Evolutionary conservation across 768 basidiomycete genomes (phyloP).

Genomic region (Epithele typhae): DNA sequence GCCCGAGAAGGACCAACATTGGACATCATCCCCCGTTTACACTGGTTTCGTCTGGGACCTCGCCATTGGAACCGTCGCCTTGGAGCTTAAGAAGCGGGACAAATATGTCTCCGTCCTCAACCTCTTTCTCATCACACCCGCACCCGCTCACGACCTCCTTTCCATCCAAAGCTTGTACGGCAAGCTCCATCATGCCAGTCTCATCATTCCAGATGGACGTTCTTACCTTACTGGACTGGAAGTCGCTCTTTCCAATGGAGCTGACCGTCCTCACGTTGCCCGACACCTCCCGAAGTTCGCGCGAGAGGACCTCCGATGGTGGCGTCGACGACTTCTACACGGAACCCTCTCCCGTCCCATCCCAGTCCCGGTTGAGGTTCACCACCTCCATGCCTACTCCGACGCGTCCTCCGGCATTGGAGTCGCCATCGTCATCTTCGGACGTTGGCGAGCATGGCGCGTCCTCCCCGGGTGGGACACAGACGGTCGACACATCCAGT

Average conservation of each 20-base stretch:
- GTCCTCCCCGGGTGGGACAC: no score
- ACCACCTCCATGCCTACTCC: no score
- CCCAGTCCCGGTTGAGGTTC: no score
- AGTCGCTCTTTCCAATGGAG: neutral
- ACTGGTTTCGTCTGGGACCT: conserved; percentile 25
- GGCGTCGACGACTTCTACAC: no score
- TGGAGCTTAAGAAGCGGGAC: conserved; percentile 1
- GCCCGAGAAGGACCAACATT: conserved; percentile 14
- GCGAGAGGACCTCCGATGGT: no score
- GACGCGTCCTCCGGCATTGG: no score
- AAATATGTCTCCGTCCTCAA: conserved; percentile 13
- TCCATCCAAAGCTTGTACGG: conserved; percentile 15
- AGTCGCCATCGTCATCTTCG: no score
- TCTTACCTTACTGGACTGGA: conserved; percentile 10
- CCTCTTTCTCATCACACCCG: neutral
- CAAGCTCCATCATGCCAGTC: conserved; percentile 14
- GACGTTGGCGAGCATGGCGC: no score
- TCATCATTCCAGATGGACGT: conserved; percentile 8
- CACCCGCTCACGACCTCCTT: conserved; percentile 7
- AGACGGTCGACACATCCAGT: no score
- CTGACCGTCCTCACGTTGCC: neutral
- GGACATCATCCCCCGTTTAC: conserved; percentile 6
- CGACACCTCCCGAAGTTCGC: no score
- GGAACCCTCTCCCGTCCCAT: no score
- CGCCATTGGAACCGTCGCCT: neutral